Evolutionary conservation across 345 rosid species (phyloP).

Genomic region (Combretum micranthum): DNA sequence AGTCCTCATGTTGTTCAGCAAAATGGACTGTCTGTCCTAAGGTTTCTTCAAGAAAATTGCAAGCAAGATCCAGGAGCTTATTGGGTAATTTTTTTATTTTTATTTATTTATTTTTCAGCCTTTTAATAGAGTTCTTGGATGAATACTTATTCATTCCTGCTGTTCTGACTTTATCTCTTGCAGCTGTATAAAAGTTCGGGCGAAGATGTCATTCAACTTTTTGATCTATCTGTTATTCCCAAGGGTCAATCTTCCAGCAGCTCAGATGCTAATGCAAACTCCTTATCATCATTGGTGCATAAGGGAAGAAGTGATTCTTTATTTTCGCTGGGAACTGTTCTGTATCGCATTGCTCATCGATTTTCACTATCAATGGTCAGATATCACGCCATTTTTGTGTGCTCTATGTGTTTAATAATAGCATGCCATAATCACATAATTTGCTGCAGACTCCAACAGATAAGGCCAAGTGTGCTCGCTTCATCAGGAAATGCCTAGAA

Average conservation of each 20-base stretch:
- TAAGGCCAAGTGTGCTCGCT: constrained; percentile 72
- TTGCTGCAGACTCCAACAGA: constrained; percentile 55
- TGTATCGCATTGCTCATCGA: constrained; percentile 86
- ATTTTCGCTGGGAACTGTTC: constrained; percentile 84
- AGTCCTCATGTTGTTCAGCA: constrained; percentile 94
- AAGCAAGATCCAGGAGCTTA: constrained; percentile 96
- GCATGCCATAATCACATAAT: not conserved
- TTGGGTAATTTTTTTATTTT: constrained; percentile 46
- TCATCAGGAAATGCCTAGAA: constrained; percentile 74
- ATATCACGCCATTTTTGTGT: not conserved
- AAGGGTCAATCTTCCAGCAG: constrained; percentile 48
- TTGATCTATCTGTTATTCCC: constrained; percentile 82
- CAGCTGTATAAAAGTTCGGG: constrained; percentile 95
- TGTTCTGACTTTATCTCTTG: constrained; percentile 4
- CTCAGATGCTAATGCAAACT: constrained; percentile 40
- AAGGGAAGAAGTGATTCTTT: constrained; percentile 62
- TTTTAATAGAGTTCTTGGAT: not conserved
- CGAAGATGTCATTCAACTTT: constrained; percentile 89
- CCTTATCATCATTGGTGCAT: constrained; percentile 53
- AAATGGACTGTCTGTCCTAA: constrained; percentile 84
- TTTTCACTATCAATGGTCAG: constrained; percentile 83
- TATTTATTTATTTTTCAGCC: not conserved
- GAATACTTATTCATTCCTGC: not conserved
- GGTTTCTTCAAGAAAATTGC: constrained; percentile 95
- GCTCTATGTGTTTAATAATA: not conserved